These are phyloP conservation scores for Coleophoma eucalyptorum DNA, from an alignment of 2,329 filamentous ascomycete genomes.

Conservation along the genomic window DNA sequence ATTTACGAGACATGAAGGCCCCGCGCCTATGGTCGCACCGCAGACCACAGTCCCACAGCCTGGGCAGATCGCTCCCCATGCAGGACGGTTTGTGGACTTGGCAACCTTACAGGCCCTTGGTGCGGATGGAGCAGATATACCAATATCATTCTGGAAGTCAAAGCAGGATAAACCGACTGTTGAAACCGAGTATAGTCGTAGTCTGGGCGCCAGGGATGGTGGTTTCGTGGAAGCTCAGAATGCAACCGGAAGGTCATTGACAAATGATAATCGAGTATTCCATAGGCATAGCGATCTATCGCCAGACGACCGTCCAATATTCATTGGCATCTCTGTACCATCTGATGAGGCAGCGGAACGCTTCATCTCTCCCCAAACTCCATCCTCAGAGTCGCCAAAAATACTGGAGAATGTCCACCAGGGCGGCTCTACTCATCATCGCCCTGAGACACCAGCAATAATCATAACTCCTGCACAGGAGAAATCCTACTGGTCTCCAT, in stretches of 20 bases:
- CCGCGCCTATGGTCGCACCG: slow-evolving; percentile 39
- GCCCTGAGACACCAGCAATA: slow-evolving; percentile 41
- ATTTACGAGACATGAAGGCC: slow-evolving; percentile 46
- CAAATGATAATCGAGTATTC: background rate
- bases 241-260: background rate
- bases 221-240: background rate
- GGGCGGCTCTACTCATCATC: slow-evolving; percentile 13
- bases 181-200: slow-evolving; percentile 4
- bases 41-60: slow-evolving; percentile 7
- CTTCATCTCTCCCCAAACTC: slow-evolving; percentile 46
- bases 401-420: slow-evolving; percentile 18
- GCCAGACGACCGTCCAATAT: slow-evolving; percentile 66
- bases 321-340: slow-evolving; percentile 67
- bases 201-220: background rate
- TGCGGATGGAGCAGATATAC: slow-evolving; percentile 14
- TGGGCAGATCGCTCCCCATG: slow-evolving; percentile 9
- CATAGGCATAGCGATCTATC: slow-evolving; percentile 46
- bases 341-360: slow-evolving; percentile 43
- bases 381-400: slow-evolving; percentile 19
- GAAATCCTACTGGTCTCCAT: slow-evolving; percentile 23
- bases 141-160: slow-evolving; percentile 24
- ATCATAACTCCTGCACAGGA: slow-evolving; percentile 48
- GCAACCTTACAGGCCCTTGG: slow-evolving; percentile 57
- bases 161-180: slow-evolving; percentile 16
- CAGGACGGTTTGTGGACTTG: slow-evolving; percentile 42